Percentiles rank a stretch among this genome's conserved stretches.
Conservation (phyloP, 2,329 filamentous ascomycete genomes). For the Pleoardoris graminearum region DNA sequence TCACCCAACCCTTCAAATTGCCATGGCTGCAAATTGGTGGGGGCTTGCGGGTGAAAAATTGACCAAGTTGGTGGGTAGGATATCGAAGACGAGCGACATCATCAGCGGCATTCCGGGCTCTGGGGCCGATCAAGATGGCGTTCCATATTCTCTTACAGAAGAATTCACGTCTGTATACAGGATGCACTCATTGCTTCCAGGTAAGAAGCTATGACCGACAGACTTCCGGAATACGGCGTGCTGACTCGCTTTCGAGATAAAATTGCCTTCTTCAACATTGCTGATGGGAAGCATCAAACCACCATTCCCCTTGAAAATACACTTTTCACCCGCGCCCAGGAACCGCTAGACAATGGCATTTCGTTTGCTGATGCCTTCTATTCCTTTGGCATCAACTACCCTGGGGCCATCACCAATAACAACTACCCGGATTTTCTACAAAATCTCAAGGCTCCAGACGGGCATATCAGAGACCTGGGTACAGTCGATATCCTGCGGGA, state of each 20-base stretch:
- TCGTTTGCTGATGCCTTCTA: slow-evolving; percentile 41
- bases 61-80: slow-evolving; percentile 48
- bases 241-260: too few relatives aligned
- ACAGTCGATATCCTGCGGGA: slow-evolving; percentile 54
- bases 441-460: slow-evolving; percentile 48
- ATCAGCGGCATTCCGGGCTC: slow-evolving; percentile 50
- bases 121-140: slow-evolving; percentile 42
- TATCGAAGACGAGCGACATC: slow-evolving; percentile 46
- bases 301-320: slow-evolving; percentile 18
- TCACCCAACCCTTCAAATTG: slow-evolving; percentile 50
- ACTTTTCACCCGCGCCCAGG: slow-evolving; percentile 41
- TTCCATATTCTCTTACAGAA: slow-evolving; percentile 50
- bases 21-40: slow-evolving; percentile 54
- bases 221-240: too few relatives aligned
- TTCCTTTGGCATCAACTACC: slow-evolving; percentile 54
- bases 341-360: slow-evolving; percentile 29
- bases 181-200: slow-evolving; percentile 49
- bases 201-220: too few relatives aligned
- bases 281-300: slow-evolving; percentile 33
- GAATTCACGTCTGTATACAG: slow-evolving; percentile 53
- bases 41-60: slow-evolving; percentile 49
- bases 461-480: slow-evolving; percentile 48
- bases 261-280: slow-evolving; percentile 43
- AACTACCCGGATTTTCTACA: slow-evolving; percentile 50
- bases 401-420: slow-evolving; percentile 51